phyloP scores from a whole-genome alignment of 306 rosid species.

The Albizia julibrissin region DNA sequence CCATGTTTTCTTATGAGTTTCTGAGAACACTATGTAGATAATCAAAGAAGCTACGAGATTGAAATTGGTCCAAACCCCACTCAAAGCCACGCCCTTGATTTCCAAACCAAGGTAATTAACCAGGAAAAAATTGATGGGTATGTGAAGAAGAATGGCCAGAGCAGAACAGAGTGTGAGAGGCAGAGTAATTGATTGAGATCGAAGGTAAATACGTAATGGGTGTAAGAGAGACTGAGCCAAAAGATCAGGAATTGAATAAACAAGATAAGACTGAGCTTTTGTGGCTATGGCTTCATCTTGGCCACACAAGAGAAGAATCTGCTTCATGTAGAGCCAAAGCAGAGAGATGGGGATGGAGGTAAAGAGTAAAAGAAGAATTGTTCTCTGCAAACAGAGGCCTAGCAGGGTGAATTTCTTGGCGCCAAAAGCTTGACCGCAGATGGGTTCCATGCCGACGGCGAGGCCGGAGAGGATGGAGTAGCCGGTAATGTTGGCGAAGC shows the following conservation, averaged over 20 bases:
- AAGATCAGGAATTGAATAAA: constrained; percentile 87
- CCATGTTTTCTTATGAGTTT: constrained; percentile 73
- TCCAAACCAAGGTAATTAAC: constrained; percentile 65
- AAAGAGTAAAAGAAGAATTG: constrained; percentile 56
- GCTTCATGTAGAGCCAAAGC: constrained; percentile 77
- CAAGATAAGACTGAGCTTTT: constrained; percentile 71
- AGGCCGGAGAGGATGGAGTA: constrained; percentile 90
- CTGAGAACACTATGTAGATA: constrained; percentile 59
- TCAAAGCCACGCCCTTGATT: constrained; percentile 70
- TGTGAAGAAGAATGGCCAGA: constrained; percentile 68
- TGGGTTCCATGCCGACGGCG: constrained; percentile 91
- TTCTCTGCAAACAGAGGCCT: constrained; percentile 77
- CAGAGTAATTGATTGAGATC: constrained; percentile 81
- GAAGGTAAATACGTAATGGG: constrained; percentile 83
- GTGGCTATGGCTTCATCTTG: constrained; percentile 73
- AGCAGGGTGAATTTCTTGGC: constrained; percentile 67
- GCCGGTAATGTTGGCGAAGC: constrained; percentile 91
- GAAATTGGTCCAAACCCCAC: constrained; percentile 79
- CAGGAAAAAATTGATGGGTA: constrained; percentile 78
- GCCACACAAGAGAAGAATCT: constrained; percentile 67
- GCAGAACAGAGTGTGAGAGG: constrained; percentile 87
- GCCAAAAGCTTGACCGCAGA: constrained; percentile 90
- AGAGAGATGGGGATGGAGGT: constrained; percentile 75
- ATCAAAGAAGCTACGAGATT: constrained; percentile 68
- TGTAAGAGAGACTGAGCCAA: constrained; percentile 76